phyloP scores from a whole-genome alignment of 345 rosid species.

The Heritiera littoralis region DNA sequence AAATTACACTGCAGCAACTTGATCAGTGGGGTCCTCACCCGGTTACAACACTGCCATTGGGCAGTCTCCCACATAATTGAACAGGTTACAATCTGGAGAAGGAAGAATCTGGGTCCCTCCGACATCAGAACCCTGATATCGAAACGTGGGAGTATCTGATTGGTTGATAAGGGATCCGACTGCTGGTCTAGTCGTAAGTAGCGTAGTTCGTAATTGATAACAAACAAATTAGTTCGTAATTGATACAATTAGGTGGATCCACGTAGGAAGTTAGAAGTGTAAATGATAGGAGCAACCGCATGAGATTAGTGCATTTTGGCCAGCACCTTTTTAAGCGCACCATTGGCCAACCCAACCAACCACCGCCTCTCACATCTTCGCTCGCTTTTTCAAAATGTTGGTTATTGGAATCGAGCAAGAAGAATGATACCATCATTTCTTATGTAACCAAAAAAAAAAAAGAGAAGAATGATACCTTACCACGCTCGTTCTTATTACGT shows the following conservation, averaged over 20 bases:
- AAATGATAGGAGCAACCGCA: neutral
- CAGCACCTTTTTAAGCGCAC: neutral
- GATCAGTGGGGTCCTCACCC: constrained; percentile 19
- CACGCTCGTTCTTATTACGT: neutral
- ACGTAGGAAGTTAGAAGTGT: neutral
- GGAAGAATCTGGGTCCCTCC: neutral
- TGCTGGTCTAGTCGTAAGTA: neutral
- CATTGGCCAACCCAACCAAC: neutral
- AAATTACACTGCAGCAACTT: constrained; percentile 23
- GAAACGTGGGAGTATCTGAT: neutral
- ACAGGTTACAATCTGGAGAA: constrained; percentile 33
- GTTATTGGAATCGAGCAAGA: constrained; percentile 21
- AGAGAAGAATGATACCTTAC: constrained; percentile 6
- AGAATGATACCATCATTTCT: constrained; percentile 11
- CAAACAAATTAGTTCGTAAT: too few species aligned
- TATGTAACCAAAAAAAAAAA: too few species aligned
- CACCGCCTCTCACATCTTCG: neutral
- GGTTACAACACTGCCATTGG: constrained; percentile 32
- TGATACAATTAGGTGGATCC: constrained; percentile 17
- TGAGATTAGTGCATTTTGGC: neutral
- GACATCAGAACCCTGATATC: neutral
- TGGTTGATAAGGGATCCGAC: neutral
- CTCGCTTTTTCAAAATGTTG: constrained; percentile 9
- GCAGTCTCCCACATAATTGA: constrained; percentile 37
- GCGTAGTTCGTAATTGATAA: neutral